Percentiles rank a stretch among this genome's conserved stretches.
Evolutionary conservation across 371 early-diverging fungal species (phyloP).

Genomic region (Mucor irregularis): DNA sequence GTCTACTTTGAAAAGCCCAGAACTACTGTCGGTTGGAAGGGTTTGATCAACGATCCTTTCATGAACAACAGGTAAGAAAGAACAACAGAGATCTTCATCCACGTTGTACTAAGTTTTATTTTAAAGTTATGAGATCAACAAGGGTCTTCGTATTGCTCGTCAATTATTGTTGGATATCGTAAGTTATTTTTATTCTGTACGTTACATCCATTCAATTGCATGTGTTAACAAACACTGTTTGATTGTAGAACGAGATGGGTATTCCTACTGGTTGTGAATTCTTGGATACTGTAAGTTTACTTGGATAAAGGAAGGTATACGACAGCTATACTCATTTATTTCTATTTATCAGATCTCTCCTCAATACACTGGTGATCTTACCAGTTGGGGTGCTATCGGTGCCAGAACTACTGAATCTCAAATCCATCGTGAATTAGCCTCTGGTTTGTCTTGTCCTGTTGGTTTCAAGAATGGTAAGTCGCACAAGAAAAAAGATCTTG

Average conservation of each 20-base stretch:
- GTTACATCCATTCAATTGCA: too few species aligned
- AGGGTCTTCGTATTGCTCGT: slow-evolving; percentile 88
- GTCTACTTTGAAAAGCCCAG: slow-evolving; percentile 95
- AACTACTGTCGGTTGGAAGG: slow-evolving; percentile 95
- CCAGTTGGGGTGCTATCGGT: slow-evolving; percentile 87
- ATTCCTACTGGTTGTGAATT: slow-evolving; percentile 89
- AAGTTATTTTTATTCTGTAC: too few species aligned
- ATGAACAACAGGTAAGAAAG: slow-evolving; percentile 53
- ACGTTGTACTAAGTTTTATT: background rate
- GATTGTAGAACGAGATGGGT: slow-evolving; percentile 74
- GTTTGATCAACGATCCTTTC: slow-evolving; percentile 79
- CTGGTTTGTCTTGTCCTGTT: slow-evolving; percentile 90
- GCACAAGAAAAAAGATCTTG: background rate
- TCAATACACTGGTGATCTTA: slow-evolving; percentile 81
- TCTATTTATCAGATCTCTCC: slow-evolving; percentile 58
- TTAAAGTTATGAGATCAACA: slow-evolving; percentile 84
- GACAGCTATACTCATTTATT: background rate
- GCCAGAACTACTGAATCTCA: slow-evolving; percentile 96
- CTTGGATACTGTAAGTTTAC: slow-evolving; percentile 54
- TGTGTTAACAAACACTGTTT: too few species aligned
- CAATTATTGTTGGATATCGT: slow-evolving; percentile 66
- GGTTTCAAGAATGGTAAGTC: slow-evolving; percentile 89
- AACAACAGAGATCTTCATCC: background rate
- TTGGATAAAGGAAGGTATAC: background rate
- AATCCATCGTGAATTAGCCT: slow-evolving; percentile 86